Base-by-base conservation (phyloP, 768 basidiomycete species). In the Lactifluus subvellereus region DNA sequence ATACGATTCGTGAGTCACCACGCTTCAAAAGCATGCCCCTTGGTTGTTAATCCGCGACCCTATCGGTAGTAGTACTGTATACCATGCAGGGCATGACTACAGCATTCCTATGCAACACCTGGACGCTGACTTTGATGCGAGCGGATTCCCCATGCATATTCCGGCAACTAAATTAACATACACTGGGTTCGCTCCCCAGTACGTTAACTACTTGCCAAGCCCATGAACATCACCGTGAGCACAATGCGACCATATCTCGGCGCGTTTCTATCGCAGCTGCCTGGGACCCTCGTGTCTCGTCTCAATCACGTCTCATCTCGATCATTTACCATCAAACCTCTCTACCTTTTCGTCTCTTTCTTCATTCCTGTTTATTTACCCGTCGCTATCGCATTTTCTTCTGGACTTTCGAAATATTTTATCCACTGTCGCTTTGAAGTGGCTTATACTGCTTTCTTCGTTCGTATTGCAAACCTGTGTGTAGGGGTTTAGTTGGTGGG, bases 61-160 rank as follows among this genome's bases (percentile, higher is more conserved):
- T 42, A 22, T n/a, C 57, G n/a, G 18, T 20, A 38, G 37, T 37
- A 37, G 40, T 37, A 18, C 57, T 22, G 42, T 57, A 52, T 66
- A 64, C 45, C 65, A 66, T 18, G 57, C 55, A 20, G 62, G 57
- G 35, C 65, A 66, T 47, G 61, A 64, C 52, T 66, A 66, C 47
- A 13, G 48, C 40, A 54, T 56, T 18, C 57, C 65, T 10, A 58
- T 66, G 52, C 61, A 64, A 42, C 45, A 53, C 37, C 38, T 64
- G 14, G 56, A 57, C 37, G 57, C 43, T 20, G 60, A 62, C 33
- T 64, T 58, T 14, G 53, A 66, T 33, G 38, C 43, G 22, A 35
- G 38, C 11, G 56, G 52, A 6, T 64, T 58, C 27, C 47, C 65
- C 30, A 20, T 64, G 32, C 62, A 64, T 47, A 33, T 58, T 18